Evolutionary conservation across 2,329 filamentous ascomycete genomes (phyloP).

Genomic region (Nannizziopsis barbatae): DNA sequence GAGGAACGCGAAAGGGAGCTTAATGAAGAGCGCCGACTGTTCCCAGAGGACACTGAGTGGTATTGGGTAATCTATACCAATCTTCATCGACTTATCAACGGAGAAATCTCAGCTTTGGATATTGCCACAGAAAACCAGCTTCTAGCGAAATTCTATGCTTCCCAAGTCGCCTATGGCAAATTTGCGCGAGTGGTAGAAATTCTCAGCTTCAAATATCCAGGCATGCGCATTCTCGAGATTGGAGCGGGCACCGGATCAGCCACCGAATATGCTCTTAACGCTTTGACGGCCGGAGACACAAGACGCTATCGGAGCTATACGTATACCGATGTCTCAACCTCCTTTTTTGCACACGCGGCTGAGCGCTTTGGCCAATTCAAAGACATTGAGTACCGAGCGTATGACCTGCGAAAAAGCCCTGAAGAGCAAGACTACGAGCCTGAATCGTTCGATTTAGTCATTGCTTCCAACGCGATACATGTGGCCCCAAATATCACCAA

Average conservation of each 20-base stretch:
- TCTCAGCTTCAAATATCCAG: background rate
- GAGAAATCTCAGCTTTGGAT: background rate
- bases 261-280: background rate
- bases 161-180: background rate
- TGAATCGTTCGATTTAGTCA: constrained; percentile 27
- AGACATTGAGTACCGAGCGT: background rate
- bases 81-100: background rate
- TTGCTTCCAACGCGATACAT: constrained; percentile 32
- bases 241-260: background rate
- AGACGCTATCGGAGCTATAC: background rate
- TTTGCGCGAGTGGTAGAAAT: background rate
- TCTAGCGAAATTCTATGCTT: background rate
- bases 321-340: background rate
- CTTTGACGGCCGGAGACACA: background rate
- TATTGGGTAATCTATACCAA: background rate
- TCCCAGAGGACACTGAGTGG: background rate
- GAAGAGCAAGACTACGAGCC: constrained; percentile 27
- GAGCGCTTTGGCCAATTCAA: background rate
- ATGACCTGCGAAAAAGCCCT: constrained; percentile 25
- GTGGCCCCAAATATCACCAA: constrained; percentile 23
- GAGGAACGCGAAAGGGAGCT: background rate
- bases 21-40: background rate
- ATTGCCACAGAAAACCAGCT: background rate
- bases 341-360: background rate
- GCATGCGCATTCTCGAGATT: constrained; percentile 4